Conservation (phyloP, 2,329 filamentous ascomycete genomes). For the Huntiella abstrusa region DNA sequence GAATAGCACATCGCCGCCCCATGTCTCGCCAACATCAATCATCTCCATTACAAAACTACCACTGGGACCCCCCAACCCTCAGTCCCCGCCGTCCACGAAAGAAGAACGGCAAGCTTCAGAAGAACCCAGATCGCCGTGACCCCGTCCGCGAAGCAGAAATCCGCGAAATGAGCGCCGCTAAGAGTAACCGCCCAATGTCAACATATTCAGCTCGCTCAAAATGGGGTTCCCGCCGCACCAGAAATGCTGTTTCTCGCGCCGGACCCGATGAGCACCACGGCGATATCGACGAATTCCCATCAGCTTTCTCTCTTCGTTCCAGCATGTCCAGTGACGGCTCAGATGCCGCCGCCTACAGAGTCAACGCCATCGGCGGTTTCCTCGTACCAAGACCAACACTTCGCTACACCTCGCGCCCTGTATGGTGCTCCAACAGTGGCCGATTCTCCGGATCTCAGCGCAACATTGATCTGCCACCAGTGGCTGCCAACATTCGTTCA, state of each 20-base stretch:
- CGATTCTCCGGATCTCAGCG: constrained; percentile 27
- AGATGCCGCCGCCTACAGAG: constrained; percentile 50
- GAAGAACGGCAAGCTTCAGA: constrained; percentile 4
- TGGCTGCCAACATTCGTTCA: constrained; percentile 43
- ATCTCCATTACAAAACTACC: background rate
- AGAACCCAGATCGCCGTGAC: constrained; percentile 23
- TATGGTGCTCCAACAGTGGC: constrained; percentile 30
- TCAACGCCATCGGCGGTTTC: constrained; percentile 55
- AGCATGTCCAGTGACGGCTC: constrained; percentile 59
- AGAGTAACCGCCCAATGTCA: constrained; percentile 34
- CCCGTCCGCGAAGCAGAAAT: constrained; percentile 72
- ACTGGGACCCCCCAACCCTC: constrained; percentile 7
- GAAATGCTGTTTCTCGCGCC: constrained; percentile 47
- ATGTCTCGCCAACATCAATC: constrained; percentile 8
- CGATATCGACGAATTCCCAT: constrained; percentile 35
- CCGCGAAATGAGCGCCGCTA: constrained; percentile 57
- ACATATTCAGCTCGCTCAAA: constrained; percentile 34
- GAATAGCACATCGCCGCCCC: constrained; percentile 17
- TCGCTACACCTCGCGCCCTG: constrained; percentile 48
- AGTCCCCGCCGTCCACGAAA: constrained; percentile 7
- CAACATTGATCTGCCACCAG: constrained; percentile 30
- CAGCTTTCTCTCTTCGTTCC: constrained; percentile 61
- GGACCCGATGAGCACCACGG: constrained; percentile 22
- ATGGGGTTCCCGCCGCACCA: constrained; percentile 35
- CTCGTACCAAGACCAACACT: constrained; percentile 73